Evolutionary conservation across 2,329 filamentous ascomycete species (phyloP).

Genomic region (Fusarium tjaetaba): DNA sequence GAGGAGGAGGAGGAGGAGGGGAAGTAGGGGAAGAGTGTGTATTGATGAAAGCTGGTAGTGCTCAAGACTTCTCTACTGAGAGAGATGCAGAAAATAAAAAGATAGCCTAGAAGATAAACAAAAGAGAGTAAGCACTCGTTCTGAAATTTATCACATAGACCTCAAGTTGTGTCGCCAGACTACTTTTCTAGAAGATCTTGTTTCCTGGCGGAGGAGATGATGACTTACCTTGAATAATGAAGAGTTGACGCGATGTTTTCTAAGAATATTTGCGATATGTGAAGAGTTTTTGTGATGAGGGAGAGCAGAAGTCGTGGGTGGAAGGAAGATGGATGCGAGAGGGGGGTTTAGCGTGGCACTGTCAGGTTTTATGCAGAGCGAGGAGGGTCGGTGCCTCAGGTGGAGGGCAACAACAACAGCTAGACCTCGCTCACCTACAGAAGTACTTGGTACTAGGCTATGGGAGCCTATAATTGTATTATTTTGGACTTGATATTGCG

Average conservation of each 20-base stretch:
- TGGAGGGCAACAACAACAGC: neutral
- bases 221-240: neutral
- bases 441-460: rapidly evolving
- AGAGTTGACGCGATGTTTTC: neutral
- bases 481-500: neutral
- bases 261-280: rapidly evolving
- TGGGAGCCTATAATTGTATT: neutral
- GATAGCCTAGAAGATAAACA: neutral
- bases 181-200: neutral
- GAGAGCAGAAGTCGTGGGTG: neutral
- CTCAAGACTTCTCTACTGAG: neutral
- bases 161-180: neutral
- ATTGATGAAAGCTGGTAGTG: neutral
- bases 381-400: neutral
- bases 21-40: neutral
- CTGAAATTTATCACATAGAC: neutral
- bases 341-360: neutral
- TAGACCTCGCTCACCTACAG: neutral
- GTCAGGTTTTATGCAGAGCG: neutral
- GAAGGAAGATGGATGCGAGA: neutral
- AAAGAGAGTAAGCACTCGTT: neutral
- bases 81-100: neutral
- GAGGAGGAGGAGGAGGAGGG: neutral
- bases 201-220: neutral
- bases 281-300: neutral